A percentile compares a stretch with the other conserved stretches of the same genome.
Conservation (phyloP, 345 rosid genomes). For the Tarenaya hassleriana region DNA sequence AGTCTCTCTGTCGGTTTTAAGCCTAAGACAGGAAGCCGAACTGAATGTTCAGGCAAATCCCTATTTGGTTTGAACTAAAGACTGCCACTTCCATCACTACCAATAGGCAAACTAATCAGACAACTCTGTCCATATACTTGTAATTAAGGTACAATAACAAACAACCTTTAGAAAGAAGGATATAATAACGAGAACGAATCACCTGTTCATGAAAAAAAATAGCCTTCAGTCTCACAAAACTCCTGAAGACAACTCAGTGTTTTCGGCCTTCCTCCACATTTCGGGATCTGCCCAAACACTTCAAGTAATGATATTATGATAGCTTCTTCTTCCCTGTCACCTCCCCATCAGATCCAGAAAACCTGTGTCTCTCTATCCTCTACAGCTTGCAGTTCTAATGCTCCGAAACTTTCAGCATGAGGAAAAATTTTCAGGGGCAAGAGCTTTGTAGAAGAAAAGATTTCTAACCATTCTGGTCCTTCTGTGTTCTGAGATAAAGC, state of each 20-base stretch:
- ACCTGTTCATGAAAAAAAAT: constrained; percentile 19
- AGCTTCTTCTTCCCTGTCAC: constrained; percentile 12
- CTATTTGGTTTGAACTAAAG: too few species aligned
- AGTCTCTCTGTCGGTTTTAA: too few species aligned
- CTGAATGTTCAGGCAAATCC: too few species aligned
- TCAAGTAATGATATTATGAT: neutral
- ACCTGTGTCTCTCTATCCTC: neutral
- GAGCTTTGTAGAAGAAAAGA: neutral
- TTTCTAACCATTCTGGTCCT: constrained; percentile 10
- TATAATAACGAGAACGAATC: constrained; percentile 12
- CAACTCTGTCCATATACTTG: too few species aligned
- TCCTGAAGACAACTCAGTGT: constrained; percentile 12
- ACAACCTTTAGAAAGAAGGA: constrained; percentile 14
- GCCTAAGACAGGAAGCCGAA: too few species aligned
- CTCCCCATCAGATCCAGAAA: constrained; percentile 12
- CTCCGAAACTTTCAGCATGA: neutral
- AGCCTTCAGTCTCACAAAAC: constrained; percentile 2
- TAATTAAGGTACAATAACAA: constrained; percentile 10
- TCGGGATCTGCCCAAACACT: too few species aligned
- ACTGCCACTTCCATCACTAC: too few species aligned
- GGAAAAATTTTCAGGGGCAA: neutral
- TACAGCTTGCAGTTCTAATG: constrained; percentile 1
- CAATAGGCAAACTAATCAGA: constrained; percentile 5
- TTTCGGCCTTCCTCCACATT: too few species aligned
- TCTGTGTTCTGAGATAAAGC: constrained; percentile 1